Evolutionary conservation across 768 basidiomycete species (phyloP).

Genomic region (Lactarius tabidus): DNA sequence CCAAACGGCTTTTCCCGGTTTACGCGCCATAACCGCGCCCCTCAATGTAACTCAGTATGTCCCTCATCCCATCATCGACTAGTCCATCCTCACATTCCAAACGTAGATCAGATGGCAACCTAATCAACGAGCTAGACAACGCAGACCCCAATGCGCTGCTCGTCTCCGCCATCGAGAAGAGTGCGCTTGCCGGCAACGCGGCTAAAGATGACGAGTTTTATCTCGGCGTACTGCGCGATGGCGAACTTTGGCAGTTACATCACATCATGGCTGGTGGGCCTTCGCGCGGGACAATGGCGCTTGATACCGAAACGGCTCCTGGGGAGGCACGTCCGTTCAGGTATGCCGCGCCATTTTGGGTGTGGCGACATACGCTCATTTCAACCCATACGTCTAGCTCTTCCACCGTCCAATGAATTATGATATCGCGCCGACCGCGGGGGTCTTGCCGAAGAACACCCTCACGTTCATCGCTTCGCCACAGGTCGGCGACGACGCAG

Average conservation of each 20-base stretch:
- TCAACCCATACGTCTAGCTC: neutral
- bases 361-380: neutral
- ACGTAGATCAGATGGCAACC: no score
- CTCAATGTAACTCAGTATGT: constrained; percentile 31
- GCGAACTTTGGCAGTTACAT: constrained; percentile 33
- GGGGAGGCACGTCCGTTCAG: constrained; percentile 45
- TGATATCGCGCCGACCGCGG: no score
- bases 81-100: no score
- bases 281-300: constrained; percentile 59
- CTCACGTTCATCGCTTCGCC: constrained; percentile 7
- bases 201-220: constrained; percentile 6
- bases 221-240: no score
- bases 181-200: no score
- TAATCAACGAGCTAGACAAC: no score
- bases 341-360: constrained; percentile 26
- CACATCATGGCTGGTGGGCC: constrained; percentile 69
- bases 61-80: no score
- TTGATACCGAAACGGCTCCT: constrained; percentile 53
- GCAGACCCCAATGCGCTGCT: constrained; percentile 24
- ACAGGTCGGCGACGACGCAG: neutral
- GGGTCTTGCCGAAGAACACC: neutral
- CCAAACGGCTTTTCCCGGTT: no score
- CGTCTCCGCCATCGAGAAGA: constrained; percentile 26
- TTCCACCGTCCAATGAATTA: constrained; percentile 7
- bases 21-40: no score